Evolutionary conservation across 2,329 filamentous ascomycete genomes (phyloP).

Genomic region (Cladosporium sp.): DNA sequence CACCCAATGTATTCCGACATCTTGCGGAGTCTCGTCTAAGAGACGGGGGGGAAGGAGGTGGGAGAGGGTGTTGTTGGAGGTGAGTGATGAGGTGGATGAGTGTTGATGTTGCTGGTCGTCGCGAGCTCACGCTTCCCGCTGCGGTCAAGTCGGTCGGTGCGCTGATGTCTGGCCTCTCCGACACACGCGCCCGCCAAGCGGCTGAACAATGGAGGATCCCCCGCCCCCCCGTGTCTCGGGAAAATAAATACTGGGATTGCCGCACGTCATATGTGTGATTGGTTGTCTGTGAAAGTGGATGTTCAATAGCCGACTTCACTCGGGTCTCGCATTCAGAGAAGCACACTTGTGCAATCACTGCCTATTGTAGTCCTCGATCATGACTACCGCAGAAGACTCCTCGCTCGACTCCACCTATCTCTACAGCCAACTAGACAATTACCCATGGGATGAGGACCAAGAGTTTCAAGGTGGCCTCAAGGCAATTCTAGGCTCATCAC

Average conservation of each 20-base stretch:
- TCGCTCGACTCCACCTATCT: constrained; percentile 29
- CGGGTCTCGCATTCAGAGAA: too few species aligned
- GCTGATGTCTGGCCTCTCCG: neutral
- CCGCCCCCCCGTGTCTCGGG: neutral
- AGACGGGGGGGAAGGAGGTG: neutral
- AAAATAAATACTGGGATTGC: neutral
- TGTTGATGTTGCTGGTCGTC: neutral
- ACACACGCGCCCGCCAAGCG: neutral
- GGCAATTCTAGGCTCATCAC: constrained; percentile 59
- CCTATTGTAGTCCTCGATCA: neutral
- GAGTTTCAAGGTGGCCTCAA: constrained; percentile 65
- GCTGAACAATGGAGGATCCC: too few species aligned
- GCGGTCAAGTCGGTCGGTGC: too few species aligned
- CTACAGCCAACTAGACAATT: constrained; percentile 60
- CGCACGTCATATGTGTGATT: neutral
- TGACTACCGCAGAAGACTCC: constrained; percentile 3
- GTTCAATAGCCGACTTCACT: neutral
- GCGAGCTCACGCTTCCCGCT: constrained; percentile 1
- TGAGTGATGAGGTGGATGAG: neutral
- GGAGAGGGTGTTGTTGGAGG: neutral
- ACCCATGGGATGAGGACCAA: constrained; percentile 64
- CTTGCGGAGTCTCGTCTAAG: constrained; percentile 15
- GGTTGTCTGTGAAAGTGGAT: too few species aligned
- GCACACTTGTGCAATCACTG: too few species aligned
- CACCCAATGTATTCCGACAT: constrained; percentile 62